A percentile compares a stretch with the other conserved stretches of the same genome.
Evolutionary conservation across 2,329 filamentous ascomycete genomes (phyloP).

Genomic region (Hymenotorrendiella dingleyae): DNA sequence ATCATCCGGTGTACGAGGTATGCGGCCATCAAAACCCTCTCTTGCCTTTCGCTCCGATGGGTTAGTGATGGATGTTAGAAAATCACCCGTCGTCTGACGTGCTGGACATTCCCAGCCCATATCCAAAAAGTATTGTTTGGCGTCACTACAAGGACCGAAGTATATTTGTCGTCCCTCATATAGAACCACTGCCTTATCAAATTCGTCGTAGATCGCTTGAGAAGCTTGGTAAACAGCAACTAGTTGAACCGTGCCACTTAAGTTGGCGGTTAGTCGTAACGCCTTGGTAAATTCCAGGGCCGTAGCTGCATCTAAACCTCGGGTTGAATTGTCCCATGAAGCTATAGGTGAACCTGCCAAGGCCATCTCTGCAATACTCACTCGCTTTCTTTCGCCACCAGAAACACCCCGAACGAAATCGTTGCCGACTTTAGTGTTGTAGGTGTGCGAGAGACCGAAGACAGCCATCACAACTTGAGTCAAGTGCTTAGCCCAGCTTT

Average conservation of each 20-base stretch:
- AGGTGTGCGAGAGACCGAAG: conserved; percentile 66
- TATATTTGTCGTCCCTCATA: conserved; percentile 69
- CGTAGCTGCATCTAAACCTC: conserved; percentile 68
- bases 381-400: conserved; percentile 70
- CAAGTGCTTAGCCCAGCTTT: conserved; percentile 39
- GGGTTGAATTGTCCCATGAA: conserved; percentile 41
- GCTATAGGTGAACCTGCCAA: conserved; percentile 45
- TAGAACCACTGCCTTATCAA: conserved; percentile 64
- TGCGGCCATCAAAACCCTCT: conserved; percentile 49
- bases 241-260: conserved; percentile 54
- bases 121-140: conserved; percentile 62
- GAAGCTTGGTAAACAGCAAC: conserved; percentile 72
- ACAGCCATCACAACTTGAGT: conserved; percentile 61
- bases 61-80: conserved; percentile 70
- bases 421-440: conserved; percentile 69
- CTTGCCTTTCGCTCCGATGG: conserved; percentile 51
- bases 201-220: conserved; percentile 62
- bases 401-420: conserved; percentile 65
- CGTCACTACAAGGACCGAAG: conserved; percentile 58
- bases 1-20: conserved; percentile 49
- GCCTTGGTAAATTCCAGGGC: conserved; percentile 68
- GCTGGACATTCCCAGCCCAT: conserved; percentile 65
- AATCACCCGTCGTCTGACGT: conserved; percentile 54
- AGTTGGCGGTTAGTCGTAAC: conserved; percentile 58
- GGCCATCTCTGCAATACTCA: conserved; percentile 73